These are phyloP conservation scores for Ambispora gerdemannii DNA, from an alignment of 192 early-diverging fungal species.

Conservation along the genomic window DNA sequence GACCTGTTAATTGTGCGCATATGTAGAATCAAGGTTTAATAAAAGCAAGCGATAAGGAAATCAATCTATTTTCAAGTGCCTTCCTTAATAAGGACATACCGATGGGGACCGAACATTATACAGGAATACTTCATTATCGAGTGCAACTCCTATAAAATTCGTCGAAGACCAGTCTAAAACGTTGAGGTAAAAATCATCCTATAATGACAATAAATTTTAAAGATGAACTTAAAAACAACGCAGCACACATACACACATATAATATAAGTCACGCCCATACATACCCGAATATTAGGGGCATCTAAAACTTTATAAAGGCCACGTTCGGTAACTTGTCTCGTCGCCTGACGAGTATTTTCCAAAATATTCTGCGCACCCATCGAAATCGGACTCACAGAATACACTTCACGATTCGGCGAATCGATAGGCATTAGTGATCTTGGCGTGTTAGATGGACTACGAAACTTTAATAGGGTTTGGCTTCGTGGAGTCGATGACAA, in stretches of 20 bases:
- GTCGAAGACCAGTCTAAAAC: conserved; percentile 88
- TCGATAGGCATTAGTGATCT: conserved; percentile 37
- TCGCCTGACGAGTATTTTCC: not conserved
- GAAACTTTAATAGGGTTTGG: not conserved
- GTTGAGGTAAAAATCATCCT: conserved; percentile 97
- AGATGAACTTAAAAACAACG: no score
- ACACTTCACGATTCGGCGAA: conserved; percentile 55
- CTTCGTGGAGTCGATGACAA: not conserved
- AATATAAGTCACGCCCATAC: conserved; percentile 92
- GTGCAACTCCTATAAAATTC: conserved; percentile 78
- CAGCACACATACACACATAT: not conserved
- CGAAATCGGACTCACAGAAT: conserved; percentile 54
- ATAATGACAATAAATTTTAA: no score
- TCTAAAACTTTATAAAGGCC: conserved; percentile 12
- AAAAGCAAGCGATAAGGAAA: no score
- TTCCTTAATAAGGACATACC: no score
- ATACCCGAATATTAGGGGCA: conserved; percentile 53
- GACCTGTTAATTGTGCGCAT: no score
- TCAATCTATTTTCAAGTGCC: no score
- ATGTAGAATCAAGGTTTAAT: not conserved
- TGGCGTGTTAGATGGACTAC: conserved; percentile 18
- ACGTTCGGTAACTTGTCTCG: conserved; percentile 15
- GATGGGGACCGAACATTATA: conserved; percentile 72
- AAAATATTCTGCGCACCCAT: conserved; percentile 55
- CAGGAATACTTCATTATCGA: conserved; percentile 80